Base-by-base conservation (phyloP, 768 basidiomycete species). In the Phaeotremella skinneri region DNA sequence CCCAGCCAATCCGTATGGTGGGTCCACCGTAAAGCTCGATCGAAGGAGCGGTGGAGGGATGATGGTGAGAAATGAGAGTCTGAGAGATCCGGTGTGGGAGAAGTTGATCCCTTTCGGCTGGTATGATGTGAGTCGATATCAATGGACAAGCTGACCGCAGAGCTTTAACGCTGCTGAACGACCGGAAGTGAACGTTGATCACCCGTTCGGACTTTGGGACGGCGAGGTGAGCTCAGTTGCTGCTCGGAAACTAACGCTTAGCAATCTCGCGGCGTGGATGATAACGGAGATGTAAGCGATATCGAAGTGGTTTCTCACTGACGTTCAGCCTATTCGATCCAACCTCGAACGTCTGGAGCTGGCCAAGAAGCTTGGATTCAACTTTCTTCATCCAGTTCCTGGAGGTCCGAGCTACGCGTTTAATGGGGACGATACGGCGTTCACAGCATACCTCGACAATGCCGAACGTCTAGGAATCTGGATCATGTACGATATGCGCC, bases 401-500 rank as follows among this genome's bases (percentile, higher is more conserved):
- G 63, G 63, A 5, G 52, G 25, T 3, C 26, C 48, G 25, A 14
- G 49, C 7, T 63, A 63, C 48, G 49, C 49, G 2, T 45, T 25
- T 21, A 20, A 51, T 31, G 47, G 34, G 9, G 59, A 59, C 21
- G n/a, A 39, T 17, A 45, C 32, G 4, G 59, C 51, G 26, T 58
- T 59, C 29, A n/a, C 50, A 5, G 34, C 47, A 5, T 75, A 82
- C 0, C 89, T 86, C 59, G 80, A 81, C 60, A 84, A 87, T 64
- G 61, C 85, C 31, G 84, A 89, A 72, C 81, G 85, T 59, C 83
- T 85, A 0, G 83, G 82, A 0, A 61, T 84, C 2, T 90, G 86
- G 68, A 80, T 90, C 55, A 89, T 90, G 84, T 91, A 90, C 63
- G 87, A 90, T 71, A 89, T 90, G 88, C 82, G 88, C 49, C 79